Base-by-base conservation (phyloP, 2,329 filamentous ascomycete genomes). In the Xylaria sp. region DNA sequence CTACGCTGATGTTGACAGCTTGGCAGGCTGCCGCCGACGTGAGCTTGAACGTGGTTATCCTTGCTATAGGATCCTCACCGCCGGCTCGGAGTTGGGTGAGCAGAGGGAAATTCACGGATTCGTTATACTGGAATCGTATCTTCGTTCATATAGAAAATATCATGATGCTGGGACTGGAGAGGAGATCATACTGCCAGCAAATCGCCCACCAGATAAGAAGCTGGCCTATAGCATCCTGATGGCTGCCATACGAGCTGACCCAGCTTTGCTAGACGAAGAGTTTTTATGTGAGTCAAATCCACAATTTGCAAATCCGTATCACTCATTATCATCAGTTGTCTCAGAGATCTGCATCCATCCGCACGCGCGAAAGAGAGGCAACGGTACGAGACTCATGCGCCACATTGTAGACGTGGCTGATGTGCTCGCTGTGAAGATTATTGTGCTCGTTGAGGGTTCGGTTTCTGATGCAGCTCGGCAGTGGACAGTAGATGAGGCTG, bases 321-420 rank as follows among this genome's bases (percentile, higher is more conserved):
- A 28, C 62, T 71, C 33, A 67, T 59, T 31, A n/a, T 49, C 8
- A 57, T 18, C n/a, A 71, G 70, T 70, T 33, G 39, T 71, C 8
- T 68, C 70, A 9, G 70, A 70, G 55, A 67, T 70, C n/a, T 71
- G 70, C 36, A 55, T 71, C 18, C 70, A 67, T 55, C 70, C 70
- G 12, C 41, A 54, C 25, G 33, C 48, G 54, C 64, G 70, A 10
- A 25, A 57, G n/a, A 68, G 46, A 59, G 70, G 70, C 55, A 63
- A 67, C 28, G 67, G 64, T 15, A 70, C 61, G 9, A 67, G 36
- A 33, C 64, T 71, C 23, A 70, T 71, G 67, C 67, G 65, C 23
- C 67, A 71, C 48, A 57, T 71, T 46, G 31, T 66, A 18, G 54
- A 67, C 36, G 62, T 71, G 28, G 70, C 67, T 25, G 52, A 67